Percentiles rank a stretch among this genome's conserved stretches.
Conservation (phyloP, 2,329 filamentous ascomycete species). For the Pseudocercospora cruenta region DNA sequence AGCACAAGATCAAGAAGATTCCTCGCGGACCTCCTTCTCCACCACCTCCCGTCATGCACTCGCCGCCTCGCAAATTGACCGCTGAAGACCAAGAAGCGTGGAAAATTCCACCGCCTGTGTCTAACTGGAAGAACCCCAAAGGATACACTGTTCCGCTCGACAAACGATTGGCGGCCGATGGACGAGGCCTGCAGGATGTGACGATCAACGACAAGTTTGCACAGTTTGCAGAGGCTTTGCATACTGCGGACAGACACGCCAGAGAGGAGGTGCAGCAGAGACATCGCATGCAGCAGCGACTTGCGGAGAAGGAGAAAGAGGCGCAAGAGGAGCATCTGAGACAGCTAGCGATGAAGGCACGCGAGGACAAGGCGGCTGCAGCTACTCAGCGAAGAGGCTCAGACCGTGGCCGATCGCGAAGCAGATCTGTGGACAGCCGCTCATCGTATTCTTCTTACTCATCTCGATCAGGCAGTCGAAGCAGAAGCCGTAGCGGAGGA, state of each 20-base stretch:
- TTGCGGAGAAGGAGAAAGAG: conserved; percentile 94
- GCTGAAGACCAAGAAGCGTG: conserved; percentile 97
- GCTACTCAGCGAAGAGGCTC: conserved; percentile 50
- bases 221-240: conserved; percentile 90
- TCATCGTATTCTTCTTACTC: conserved; percentile 48
- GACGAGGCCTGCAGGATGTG: conserved; percentile 86
- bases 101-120: conserved; percentile 87
- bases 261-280: conserved; percentile 93
- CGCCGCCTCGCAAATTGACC: conserved; percentile 89
- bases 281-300: conserved; percentile 89
- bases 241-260: conserved; percentile 91
- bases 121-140: conserved; percentile 99
- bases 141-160: conserved; percentile 95
- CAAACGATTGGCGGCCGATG: conserved; percentile 92
- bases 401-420: conserved; percentile 35
- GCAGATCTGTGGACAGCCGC: conserved; percentile 36
- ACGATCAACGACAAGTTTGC: conserved; percentile 99
- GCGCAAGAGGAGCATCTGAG: conserved; percentile 93
- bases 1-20: conserved; percentile 99
- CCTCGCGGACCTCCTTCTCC: conserved; percentile 89
- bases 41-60: conserved; percentile 92
- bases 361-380: conserved; percentile 66
- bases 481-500: conserved; percentile 34
- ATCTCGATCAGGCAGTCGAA: conserved; percentile 30
- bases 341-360: conserved; percentile 83